Conservation (phyloP, 345 rosid species). For the Hibiscus syriacus region DNA sequence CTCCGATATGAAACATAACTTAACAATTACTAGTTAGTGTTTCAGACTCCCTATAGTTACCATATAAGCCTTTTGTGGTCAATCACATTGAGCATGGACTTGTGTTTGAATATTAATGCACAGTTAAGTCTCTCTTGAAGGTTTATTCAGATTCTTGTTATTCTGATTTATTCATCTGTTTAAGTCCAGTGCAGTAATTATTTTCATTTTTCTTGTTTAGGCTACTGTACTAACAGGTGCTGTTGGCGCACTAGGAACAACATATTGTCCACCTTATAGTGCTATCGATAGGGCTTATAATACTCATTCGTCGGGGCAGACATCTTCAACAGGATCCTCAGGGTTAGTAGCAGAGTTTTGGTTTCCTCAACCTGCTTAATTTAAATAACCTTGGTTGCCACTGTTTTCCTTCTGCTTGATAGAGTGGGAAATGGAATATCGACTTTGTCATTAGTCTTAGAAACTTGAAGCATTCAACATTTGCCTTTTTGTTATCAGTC, state of each 20-base stretch:
- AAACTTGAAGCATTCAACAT: not conserved
- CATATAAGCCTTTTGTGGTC: too few species aligned
- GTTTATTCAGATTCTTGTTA: too few species aligned
- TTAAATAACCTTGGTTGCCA: not conserved
- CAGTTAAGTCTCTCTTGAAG: too few species aligned
- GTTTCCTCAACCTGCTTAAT: not conserved
- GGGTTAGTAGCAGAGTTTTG: conserved; percentile 33
- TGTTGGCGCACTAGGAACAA: conserved; percentile 67
- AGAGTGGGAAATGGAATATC: not conserved
- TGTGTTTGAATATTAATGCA: too few species aligned
- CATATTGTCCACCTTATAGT: conserved; percentile 71
- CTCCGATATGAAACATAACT: too few species aligned
- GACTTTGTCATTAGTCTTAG: not conserved
- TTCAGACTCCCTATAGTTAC: too few species aligned
- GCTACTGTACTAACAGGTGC: conserved; percentile 81
- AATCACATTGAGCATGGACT: too few species aligned
- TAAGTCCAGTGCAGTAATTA: too few species aligned
- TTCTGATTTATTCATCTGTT: too few species aligned
- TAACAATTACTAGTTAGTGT: too few species aligned
- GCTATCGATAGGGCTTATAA: conserved; percentile 76
- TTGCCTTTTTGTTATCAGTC: not conserved
- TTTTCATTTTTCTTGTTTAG: conserved; percentile 41
- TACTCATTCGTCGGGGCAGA: conserved; percentile 41
- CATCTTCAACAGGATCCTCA: conserved; percentile 51
- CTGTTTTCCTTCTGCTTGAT: not conserved